Conservation (phyloP, 148 eudicot species). For the Nepenthes mirabilis region DNA sequence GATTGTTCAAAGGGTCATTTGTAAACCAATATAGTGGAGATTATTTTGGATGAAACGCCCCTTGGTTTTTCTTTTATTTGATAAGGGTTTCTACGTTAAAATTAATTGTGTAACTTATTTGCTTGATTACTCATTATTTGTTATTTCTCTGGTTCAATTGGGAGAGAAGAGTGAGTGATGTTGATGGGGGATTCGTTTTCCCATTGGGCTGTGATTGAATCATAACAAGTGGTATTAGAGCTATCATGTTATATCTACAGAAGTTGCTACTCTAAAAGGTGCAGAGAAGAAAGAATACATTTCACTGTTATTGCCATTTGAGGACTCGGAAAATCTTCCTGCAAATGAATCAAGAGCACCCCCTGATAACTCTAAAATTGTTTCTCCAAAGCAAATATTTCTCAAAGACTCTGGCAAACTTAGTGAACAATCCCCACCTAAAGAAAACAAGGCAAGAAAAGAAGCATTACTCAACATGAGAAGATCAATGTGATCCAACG, state of each 20-base stretch:
- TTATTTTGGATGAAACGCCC: no score
- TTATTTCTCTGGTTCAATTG: no score
- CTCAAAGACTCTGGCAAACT: constrained; percentile 33
- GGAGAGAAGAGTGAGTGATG: no score
- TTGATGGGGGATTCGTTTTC: no score
- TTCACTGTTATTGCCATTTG: constrained; percentile 30
- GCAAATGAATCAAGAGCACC: constrained; percentile 8
- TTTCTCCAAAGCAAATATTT: constrained; percentile 30
- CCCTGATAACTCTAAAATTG: constrained; percentile 10
- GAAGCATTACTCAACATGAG: not conserved
- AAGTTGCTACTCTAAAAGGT: not conserved
- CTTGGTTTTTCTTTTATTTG: no score
- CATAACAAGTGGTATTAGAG: no score
- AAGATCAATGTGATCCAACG: not conserved
- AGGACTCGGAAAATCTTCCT: constrained; percentile 12
- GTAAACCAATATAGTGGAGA: no score
- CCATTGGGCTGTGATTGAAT: no score
- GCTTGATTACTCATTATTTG: no score
- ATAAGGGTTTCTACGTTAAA: no score
- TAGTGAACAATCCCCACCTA: constrained; percentile 73
- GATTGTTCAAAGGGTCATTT: no score
- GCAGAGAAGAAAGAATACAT: constrained; percentile 9
- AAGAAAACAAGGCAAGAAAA: constrained; percentile 1
- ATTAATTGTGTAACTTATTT: no score
- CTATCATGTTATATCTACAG: not conserved